Conservation (phyloP, 352 stramenopile genomes). For the Thalassiosira hispida region DNA sequence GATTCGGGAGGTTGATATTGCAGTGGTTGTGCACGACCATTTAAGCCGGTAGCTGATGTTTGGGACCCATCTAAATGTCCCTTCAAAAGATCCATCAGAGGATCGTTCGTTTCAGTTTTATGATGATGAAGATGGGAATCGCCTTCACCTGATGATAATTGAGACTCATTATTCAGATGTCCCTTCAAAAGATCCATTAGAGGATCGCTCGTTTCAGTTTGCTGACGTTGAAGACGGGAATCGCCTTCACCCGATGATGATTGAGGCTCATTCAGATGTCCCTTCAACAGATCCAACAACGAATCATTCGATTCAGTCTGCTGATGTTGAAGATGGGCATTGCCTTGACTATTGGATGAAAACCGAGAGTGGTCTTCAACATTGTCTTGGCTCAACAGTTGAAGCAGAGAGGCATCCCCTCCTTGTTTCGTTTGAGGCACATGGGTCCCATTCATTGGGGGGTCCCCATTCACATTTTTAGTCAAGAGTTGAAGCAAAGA, state of each 20-base stretch:
- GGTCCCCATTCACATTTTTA: not conserved
- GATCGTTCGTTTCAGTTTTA: no score
- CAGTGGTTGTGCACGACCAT: slow-evolving; percentile 2
- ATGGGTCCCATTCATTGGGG: no score
- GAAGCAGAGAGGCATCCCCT: slow-evolving; percentile 13
- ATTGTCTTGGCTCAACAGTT: slow-evolving; percentile 7
- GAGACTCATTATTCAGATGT: not conserved
- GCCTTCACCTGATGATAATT: no score
- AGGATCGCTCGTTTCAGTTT: slow-evolving; percentile 12
- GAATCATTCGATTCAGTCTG: slow-evolving; percentile 15
- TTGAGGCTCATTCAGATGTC: not conserved
- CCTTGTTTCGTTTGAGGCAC: not conserved
- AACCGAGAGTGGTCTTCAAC: not conserved
- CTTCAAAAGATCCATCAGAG: slow-evolving; percentile 28
- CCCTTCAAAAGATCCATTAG: slow-evolving; percentile 30
- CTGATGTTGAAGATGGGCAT: slow-evolving; percentile 10
- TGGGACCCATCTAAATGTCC: not conserved
- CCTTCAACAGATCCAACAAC: slow-evolving; percentile 35
- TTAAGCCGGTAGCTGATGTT: not conserved
- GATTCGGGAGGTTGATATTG: slow-evolving; percentile 5
- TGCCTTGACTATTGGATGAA: not conserved
- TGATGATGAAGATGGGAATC: no score
- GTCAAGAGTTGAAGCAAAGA: no score
- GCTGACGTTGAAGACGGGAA: no score
- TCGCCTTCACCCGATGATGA: no score